Base-by-base conservation (phyloP, 495 filamentous ascomycete species). In the Talaromyces stipitatus region DNA sequence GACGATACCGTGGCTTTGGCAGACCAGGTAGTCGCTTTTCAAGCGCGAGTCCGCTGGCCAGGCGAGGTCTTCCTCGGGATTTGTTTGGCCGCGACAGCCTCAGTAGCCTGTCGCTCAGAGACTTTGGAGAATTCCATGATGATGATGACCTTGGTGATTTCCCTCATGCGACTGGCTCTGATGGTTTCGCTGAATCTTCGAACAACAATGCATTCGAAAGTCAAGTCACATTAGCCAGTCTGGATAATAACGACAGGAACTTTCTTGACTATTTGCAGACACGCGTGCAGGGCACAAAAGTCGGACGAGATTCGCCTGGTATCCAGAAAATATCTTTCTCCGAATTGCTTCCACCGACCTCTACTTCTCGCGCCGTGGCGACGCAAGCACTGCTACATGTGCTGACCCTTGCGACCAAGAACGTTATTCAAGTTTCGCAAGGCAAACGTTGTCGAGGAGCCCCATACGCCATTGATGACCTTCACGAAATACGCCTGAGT, bases 371-470 rank as follows among this genome's bases (percentile, higher is more conserved):
- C 12, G 68, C 77, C 14, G 81, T 90, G 0, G 87, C 86, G 33
- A 85, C 85, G 8, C 87, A 91, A 62, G 89, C 78, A 1, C 77
- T 95, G 57, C 81, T 88, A 68, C 85, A 92, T 69, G 76, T 84
- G 11, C 78, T 95, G 14, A 74, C 80, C 16, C 81, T 92, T 7
- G 85, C 81, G 9, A 90, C 84, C 9, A 88, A 83, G 71, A 78
- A 76, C 1, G 63, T 82, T 51, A 61, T 88, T 38, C 63, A 69
- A 28, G 78, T 87, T 2, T 62, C 72, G 61, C 86, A 89, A 62
- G 72, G 78, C 1, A 72, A 69, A 16, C 60, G 58, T 20, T 24
- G 32, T 22, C 36, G 20, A 20, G 23, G 26, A 14, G 8, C 36
- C 12, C 33, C 36, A 3, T 55, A 43, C 16, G 18, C n/a, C 27